phyloP scores from a whole-genome alignment of 805 yeast species.

The Clavispora vitiphila region DNA sequence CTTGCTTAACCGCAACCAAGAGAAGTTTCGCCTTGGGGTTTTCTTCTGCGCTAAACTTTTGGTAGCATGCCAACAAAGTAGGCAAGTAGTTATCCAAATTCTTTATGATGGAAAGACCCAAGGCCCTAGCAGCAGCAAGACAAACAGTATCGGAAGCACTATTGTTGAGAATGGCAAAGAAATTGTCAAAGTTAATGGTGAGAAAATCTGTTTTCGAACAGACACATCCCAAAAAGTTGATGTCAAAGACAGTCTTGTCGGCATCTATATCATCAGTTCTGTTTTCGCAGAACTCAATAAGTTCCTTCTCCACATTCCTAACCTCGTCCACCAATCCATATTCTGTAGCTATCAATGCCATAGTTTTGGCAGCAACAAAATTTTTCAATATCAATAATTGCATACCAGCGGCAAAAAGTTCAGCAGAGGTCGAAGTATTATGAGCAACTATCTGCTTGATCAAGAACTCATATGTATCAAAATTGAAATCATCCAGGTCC shows the following conservation, averaged over 20 bases:
- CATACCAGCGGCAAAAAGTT: slow-evolving; percentile 5
- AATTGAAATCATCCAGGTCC: slow-evolving; percentile 16
- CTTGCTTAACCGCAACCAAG: slow-evolving; percentile 19
- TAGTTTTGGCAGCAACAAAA: slow-evolving; percentile 25
- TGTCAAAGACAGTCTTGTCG: slow-evolving; percentile 25
- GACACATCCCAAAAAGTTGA: slow-evolving; percentile 47
- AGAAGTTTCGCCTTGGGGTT: slow-evolving; percentile 9
- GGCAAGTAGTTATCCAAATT: slow-evolving; percentile 37
- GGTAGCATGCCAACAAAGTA: slow-evolving; percentile 23
- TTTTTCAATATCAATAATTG: slow-evolving; percentile 14
- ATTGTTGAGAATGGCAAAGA: slow-evolving; percentile 27
- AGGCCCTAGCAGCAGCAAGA: slow-evolving; percentile 46
- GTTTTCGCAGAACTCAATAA: slow-evolving; percentile 11
- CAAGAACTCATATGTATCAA: slow-evolving; percentile 14
- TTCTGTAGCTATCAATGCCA: slow-evolving; percentile 25
- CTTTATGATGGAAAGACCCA: slow-evolving; percentile 45
- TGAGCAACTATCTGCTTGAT: slow-evolving; percentile 5
- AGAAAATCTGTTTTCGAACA: slow-evolving; percentile 18
- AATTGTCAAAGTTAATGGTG: slow-evolving; percentile 27
- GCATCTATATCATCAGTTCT: not conserved
- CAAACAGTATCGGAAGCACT: slow-evolving; percentile 32
- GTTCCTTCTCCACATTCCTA: slow-evolving; percentile 21
- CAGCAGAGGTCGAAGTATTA: slow-evolving; percentile 4
- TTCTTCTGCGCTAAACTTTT: slow-evolving; percentile 4
- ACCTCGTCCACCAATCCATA: slow-evolving; percentile 17